Evolutionary conservation across 257 asterid genomes (phyloP).

Genomic region (Przewalskia tangutica): DNA sequence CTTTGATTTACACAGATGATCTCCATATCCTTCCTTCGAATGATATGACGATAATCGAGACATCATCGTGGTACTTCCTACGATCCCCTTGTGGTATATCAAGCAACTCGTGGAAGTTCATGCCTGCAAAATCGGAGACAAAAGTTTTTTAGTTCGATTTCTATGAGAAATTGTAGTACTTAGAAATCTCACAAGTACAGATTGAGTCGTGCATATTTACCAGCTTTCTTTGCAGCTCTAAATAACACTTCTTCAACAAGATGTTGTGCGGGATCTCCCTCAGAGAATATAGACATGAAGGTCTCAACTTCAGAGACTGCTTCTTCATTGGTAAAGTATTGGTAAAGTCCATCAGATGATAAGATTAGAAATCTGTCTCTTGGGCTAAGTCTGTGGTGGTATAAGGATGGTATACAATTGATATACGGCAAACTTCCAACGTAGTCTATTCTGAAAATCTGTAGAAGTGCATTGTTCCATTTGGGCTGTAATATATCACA

Average conservation of each 20-base stretch:
- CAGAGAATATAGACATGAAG: slow-evolving; percentile 73
- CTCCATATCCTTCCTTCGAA: slow-evolving; percentile 96
- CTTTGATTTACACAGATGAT: slow-evolving; percentile 45
- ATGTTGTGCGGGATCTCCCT: slow-evolving; percentile 98
- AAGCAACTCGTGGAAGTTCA: slow-evolving; percentile 73
- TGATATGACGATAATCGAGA: slow-evolving; percentile 75
- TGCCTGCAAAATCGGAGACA: slow-evolving; percentile 33
- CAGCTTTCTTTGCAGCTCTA: slow-evolving; percentile 97
- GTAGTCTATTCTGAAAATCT: slow-evolving; percentile 73
- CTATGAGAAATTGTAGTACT: not conserved
- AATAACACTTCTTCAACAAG: slow-evolving; percentile 88
- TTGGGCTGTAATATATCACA: slow-evolving; percentile 51
- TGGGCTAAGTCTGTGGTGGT: slow-evolving; percentile 62
- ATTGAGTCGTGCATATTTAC: slow-evolving; percentile 19
- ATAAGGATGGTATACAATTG: slow-evolving; percentile 58
- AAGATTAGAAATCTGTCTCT: slow-evolving; percentile 76
- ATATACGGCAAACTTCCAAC: slow-evolving; percentile 70
- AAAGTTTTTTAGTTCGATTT: not conserved
- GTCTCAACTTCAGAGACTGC: slow-evolving; percentile 78
- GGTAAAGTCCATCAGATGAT: slow-evolving; percentile 94
- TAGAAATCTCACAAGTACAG: not conserved
- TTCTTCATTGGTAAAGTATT: slow-evolving; percentile 83
- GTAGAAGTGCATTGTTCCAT: slow-evolving; percentile 84
- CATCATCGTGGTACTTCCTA: slow-evolving; percentile 80
- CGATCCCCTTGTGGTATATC: slow-evolving; percentile 93